Evolutionary conservation across 2,329 filamentous ascomycete species (phyloP).

Genomic region (Fusarium veterinarium): DNA sequence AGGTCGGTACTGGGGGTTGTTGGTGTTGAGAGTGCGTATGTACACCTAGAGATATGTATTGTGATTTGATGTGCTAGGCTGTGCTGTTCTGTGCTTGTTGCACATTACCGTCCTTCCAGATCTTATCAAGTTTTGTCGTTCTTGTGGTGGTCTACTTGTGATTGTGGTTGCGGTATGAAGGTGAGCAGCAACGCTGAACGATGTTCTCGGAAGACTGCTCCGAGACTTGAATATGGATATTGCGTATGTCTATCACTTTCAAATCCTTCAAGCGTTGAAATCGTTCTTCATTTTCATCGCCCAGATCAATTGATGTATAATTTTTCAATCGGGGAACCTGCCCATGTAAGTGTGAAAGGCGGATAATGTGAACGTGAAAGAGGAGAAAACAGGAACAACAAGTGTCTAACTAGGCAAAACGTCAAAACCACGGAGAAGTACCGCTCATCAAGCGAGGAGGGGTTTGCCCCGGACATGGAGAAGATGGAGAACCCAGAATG

Average conservation of each 20-base stretch:
- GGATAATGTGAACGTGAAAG: conserved; percentile 12
- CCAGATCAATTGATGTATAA: conserved; percentile 1
- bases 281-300: background rate
- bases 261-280: background rate
- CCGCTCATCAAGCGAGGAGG: conserved; percentile 22
- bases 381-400: conserved; percentile 15
- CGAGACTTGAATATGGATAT: conserved; percentile 14
- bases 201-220: conserved; percentile 28
- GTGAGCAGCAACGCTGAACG: conserved; percentile 19
- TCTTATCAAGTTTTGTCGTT: background rate
- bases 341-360: conserved; percentile 4
- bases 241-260: background rate
- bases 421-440: conserved; percentile 11
- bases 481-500: conserved; percentile 28
- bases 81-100: background rate
- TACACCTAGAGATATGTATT: background rate
- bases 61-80: background rate
- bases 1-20: background rate
- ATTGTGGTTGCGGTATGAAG: conserved; percentile 7
- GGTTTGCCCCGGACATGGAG: conserved; percentile 29
- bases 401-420: conserved; percentile 12
- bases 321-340: conserved; percentile 2
- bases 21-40: background rate
- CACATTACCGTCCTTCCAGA: conserved; percentile 3
- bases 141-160: conserved; percentile 13